Conservation (phyloP, 2,329 filamentous ascomycete genomes). For the Cadophora sp. region DNA sequence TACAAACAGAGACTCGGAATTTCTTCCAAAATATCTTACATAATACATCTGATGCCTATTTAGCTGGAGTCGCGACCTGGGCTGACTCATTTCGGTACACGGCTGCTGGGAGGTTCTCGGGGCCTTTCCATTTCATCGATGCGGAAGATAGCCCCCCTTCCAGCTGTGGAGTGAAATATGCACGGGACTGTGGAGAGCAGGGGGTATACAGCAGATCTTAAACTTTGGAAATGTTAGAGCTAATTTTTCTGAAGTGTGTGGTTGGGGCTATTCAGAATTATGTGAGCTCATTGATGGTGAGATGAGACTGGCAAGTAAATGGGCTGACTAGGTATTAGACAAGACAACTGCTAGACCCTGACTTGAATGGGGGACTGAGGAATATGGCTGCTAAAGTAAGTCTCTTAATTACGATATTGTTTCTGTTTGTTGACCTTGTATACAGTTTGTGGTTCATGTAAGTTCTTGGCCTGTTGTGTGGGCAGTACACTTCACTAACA, state of each 20-base stretch:
- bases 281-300: constrained; percentile 34
- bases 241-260: constrained; percentile 53
- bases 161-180: constrained; percentile 62
- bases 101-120: constrained; percentile 65
- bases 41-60: constrained; percentile 61
- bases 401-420: not conserved
- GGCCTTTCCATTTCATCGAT: constrained; percentile 73
- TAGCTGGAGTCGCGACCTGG: constrained; percentile 70
- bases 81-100: constrained; percentile 69
- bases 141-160: constrained; percentile 67
- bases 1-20: constrained; percentile 59
- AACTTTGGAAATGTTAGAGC: not conserved
- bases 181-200: constrained; percentile 65
- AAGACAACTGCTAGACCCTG: constrained; percentile 34
- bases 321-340: constrained; percentile 33
- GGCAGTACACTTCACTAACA: not conserved
- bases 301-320: not conserved
- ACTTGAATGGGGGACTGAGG: constrained; percentile 53
- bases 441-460: constrained; percentile 44
- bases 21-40: constrained; percentile 65
- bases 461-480: constrained; percentile 24
- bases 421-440: constrained; percentile 21
- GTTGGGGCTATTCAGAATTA: constrained; percentile 51
- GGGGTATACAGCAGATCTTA: constrained; percentile 46
- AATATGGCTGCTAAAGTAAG: constrained; percentile 63